Evolutionary conservation across 306 rosid genomes (phyloP).

Genomic region (Senna siamea): DNA sequence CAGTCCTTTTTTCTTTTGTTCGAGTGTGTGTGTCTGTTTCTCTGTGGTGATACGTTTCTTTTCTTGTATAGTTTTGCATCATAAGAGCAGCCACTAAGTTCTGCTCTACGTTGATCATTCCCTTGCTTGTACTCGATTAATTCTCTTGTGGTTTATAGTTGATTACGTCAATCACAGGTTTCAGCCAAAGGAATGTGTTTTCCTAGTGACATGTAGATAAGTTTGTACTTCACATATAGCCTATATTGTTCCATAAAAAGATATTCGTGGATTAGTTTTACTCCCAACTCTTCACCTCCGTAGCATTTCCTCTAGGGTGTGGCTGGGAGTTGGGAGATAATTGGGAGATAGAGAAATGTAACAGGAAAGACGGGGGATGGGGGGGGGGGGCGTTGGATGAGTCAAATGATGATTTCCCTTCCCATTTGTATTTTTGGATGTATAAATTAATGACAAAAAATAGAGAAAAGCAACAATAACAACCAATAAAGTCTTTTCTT

Average conservation of each 20-base stretch:
- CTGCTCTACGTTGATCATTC: not conserved
- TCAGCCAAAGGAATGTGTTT: not conserved
- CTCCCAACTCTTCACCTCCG: not conserved
- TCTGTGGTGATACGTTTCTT: not conserved
- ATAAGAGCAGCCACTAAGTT: not conserved
- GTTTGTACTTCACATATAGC: not conserved
- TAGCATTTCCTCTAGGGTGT: not conserved
- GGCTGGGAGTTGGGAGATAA: too few relatives aligned
- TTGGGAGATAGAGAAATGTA: too few relatives aligned
- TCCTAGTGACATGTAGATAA: not conserved
- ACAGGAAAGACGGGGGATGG: too few relatives aligned
- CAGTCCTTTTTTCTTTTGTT: too few relatives aligned
- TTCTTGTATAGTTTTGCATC: not conserved
- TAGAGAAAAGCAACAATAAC: too few relatives aligned
- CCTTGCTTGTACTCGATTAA: not conserved
- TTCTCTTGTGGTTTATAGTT: not conserved
- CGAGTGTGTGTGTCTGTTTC: too few relatives aligned
- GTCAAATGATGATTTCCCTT: too few relatives aligned
- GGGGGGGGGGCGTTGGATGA: too few relatives aligned
- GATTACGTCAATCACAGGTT: not conserved
- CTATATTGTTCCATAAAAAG: too few relatives aligned
- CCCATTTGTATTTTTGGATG: too few relatives aligned
- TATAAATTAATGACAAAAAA: too few relatives aligned
- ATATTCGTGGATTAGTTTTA: conserved; percentile 14
- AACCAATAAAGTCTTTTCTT: too few relatives aligned